These are phyloP conservation scores for Silybum marianum DNA, from an alignment of 129 eudicot genomes.

Conservation along the genomic window DNA sequence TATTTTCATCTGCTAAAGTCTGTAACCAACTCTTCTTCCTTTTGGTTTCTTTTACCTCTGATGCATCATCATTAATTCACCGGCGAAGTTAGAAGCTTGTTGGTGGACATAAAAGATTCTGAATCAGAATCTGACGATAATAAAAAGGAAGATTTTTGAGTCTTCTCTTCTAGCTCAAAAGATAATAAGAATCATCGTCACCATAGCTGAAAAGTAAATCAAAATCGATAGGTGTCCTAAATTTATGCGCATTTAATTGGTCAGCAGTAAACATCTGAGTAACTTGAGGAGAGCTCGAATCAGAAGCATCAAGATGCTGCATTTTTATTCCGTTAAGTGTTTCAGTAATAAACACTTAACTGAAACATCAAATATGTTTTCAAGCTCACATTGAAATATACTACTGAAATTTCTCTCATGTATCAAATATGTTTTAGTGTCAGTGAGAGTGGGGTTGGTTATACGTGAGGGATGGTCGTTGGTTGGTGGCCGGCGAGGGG, in stretches of 20 bases:
- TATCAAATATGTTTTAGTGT: no score
- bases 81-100: constrained; percentile 42
- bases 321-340: constrained; percentile 14
- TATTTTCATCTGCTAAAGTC: constrained; percentile 51
- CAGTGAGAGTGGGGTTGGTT: no score
- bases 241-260: constrained; percentile 39
- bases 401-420: no score
- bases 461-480: no score
- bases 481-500: no score
- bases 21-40: constrained; percentile 52
- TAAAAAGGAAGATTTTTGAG: constrained; percentile 53
- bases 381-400: no score
- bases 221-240: constrained; percentile 38
- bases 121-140: constrained; percentile 79
- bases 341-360: no score
- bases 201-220: constrained; percentile 50
- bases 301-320: constrained; percentile 35
- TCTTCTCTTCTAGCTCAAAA: constrained; percentile 50
- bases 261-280: constrained; percentile 57
- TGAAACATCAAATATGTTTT: no score
- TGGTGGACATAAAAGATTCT: constrained; percentile 50
- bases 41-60: constrained; percentile 27
- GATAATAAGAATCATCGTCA: constrained; percentile 50
- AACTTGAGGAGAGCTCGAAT: constrained; percentile 38
- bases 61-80: constrained; percentile 28